phyloP scores from a whole-genome alignment of 495 filamentous ascomycete species.

The Aspergillus biplanus region DNA sequence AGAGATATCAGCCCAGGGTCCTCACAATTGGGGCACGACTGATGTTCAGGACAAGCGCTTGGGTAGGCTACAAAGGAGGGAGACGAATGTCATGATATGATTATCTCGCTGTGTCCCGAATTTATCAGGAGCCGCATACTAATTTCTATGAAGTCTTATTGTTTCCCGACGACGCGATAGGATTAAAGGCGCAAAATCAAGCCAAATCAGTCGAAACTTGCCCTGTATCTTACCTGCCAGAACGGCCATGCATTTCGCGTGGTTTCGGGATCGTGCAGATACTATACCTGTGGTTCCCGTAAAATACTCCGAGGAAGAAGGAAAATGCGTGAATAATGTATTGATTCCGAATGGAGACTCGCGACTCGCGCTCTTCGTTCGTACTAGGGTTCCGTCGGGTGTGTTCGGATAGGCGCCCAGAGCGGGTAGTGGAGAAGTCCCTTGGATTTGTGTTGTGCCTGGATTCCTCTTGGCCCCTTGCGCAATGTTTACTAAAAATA shows the following conservation, averaged over 20 bases:
- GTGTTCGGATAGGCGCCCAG: conserved; percentile 15
- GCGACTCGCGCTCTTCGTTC: not conserved
- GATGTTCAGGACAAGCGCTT: too few species aligned
- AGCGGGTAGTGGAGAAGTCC: not conserved
- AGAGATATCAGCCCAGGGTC: too few species aligned
- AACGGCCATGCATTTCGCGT: not conserved
- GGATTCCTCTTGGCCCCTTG: not conserved
- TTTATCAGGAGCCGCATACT: not conserved
- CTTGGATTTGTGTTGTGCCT: conserved; percentile 8
- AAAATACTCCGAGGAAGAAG: not conserved
- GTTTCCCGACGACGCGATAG: too few species aligned
- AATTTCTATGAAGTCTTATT: not conserved
- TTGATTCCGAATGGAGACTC: not conserved
- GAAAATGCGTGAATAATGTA: not conserved
- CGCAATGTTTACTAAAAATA: conserved; percentile 1
- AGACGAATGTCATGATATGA: not conserved
- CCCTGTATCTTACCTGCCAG: too few species aligned
- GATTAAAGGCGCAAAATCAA: too few species aligned
- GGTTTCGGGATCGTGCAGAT: not conserved
- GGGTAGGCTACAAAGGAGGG: not conserved
- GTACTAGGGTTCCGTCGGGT: conserved; percentile 7
- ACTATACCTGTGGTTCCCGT: not conserved
- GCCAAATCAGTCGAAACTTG: not conserved
- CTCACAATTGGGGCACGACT: too few species aligned
- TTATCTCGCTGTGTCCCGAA: not conserved